Evolutionary conservation across 495 filamentous ascomycete species (phyloP).

Genomic region (Cercophora scortea): DNA sequence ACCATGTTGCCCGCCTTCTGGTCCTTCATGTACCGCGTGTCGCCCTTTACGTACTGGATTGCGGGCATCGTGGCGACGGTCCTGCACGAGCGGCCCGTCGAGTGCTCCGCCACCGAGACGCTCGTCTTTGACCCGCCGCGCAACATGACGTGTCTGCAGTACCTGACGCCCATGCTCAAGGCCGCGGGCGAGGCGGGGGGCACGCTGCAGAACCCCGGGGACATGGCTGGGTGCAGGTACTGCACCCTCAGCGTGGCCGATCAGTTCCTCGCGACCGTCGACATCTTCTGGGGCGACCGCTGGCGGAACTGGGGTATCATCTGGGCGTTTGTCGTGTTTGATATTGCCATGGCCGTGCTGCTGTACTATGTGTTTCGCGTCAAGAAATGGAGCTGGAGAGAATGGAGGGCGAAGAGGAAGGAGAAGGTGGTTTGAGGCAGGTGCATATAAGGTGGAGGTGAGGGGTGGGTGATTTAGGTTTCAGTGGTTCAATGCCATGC

Average conservation of each 20-base stretch:
- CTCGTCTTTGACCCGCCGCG: slow-evolving; percentile 42
- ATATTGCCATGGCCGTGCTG: slow-evolving; percentile 40
- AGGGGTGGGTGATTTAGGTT: too few relatives aligned
- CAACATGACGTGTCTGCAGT: slow-evolving; percentile 19
- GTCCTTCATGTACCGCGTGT: slow-evolving; percentile 66
- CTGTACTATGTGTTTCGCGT: slow-evolving; percentile 49
- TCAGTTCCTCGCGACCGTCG: slow-evolving; percentile 35
- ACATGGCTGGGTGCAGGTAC: slow-evolving; percentile 34
- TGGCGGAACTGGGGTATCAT: slow-evolving; percentile 50
- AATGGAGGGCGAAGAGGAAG: too few relatives aligned
- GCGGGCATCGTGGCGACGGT: slow-evolving; percentile 46
- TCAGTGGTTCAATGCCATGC: too few relatives aligned
- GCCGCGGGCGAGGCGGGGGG: slow-evolving; percentile 18
- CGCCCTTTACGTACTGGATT: slow-evolving; percentile 59
- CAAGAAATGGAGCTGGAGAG: slow-evolving; percentile 1
- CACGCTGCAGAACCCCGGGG: slow-evolving; percentile 36
- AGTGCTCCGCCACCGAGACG: slow-evolving; percentile 49
- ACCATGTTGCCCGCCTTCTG: slow-evolving; percentile 53
- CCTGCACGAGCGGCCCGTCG: slow-evolving; percentile 39
- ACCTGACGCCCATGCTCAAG: slow-evolving; percentile 11
- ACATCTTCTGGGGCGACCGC: slow-evolving; percentile 39
- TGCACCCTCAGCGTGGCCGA: slow-evolving; percentile 41
- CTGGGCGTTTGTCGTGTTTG: slow-evolving; percentile 47
- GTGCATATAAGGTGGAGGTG: too few relatives aligned
- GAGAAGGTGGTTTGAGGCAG: too few relatives aligned